phyloP scores from a whole-genome alignment of 2,329 filamentous ascomycete species.

The Cadophora malorum region DNA sequence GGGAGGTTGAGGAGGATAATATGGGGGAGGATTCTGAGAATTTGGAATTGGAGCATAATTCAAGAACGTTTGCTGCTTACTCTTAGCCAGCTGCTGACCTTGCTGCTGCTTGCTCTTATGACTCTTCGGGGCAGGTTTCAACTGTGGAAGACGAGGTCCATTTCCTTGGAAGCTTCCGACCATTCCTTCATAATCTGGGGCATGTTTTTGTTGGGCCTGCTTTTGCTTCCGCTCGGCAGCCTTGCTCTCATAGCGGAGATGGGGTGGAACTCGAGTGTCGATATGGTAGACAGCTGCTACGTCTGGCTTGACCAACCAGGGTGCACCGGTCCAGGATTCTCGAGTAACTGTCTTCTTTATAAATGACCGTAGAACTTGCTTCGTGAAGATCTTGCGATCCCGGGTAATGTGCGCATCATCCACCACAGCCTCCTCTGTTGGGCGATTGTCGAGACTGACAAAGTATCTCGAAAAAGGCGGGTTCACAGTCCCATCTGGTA shows the following conservation, averaged over 20 bases:
- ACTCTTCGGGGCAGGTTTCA: slow-evolving; percentile 76
- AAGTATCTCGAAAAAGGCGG: slow-evolving; percentile 80
- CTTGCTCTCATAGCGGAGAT: slow-evolving; percentile 82
- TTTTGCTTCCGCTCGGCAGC: slow-evolving; percentile 77
- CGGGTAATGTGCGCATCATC: slow-evolving; percentile 83
- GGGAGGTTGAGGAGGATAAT: slow-evolving; percentile 35
- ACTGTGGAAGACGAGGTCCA: slow-evolving; percentile 69
- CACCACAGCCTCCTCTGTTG: slow-evolving; percentile 76
- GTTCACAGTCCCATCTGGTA: slow-evolving; percentile 72
- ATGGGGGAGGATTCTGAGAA: slow-evolving; percentile 35
- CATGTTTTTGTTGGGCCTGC: slow-evolving; percentile 64
- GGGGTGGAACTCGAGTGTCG: slow-evolving; percentile 81
- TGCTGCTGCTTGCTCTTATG: slow-evolving; percentile 66
- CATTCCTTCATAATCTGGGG: slow-evolving; percentile 45
- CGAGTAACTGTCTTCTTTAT: slow-evolving; percentile 93
- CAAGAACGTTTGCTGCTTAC: slow-evolving; percentile 47
- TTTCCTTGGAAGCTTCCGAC: slow-evolving; percentile 46
- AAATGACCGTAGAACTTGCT: slow-evolving; percentile 90
- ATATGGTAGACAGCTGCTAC: slow-evolving; percentile 87
- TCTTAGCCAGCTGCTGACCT: slow-evolving; percentile 48
- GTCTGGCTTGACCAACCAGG: slow-evolving; percentile 90
- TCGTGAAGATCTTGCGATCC: slow-evolving; percentile 91
- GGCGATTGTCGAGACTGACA: slow-evolving; percentile 73
- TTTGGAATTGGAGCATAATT: slow-evolving; percentile 41
- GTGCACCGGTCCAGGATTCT: slow-evolving; percentile 94